Evolutionary conservation across 306 rosid species (phyloP).

Genomic region (Casuarina cunninghamiana): DNA sequence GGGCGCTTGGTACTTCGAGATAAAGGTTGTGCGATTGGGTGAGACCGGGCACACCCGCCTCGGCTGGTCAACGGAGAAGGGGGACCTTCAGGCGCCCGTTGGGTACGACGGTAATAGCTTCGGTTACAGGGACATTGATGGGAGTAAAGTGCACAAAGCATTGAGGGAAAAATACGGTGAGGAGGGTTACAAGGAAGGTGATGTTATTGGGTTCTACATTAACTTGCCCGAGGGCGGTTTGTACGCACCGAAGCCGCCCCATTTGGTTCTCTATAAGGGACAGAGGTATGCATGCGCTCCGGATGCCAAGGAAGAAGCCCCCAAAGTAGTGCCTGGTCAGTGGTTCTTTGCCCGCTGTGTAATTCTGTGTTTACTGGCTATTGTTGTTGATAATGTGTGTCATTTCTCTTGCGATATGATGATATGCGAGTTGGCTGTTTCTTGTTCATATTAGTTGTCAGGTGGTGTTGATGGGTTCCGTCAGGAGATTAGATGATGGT

Average conservation of each 20-base stretch:
- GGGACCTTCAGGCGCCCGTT: conserved; percentile 96
- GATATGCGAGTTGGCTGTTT: not conserved
- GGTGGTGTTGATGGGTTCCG: not conserved
- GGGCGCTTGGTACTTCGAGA: conserved; percentile 95
- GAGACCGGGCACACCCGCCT: conserved; percentile 84
- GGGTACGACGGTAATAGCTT: conserved; percentile 89
- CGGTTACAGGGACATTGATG: conserved; percentile 92
- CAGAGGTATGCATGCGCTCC: conserved; percentile 72
- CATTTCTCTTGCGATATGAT: not conserved
- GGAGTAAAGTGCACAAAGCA: conserved; percentile 92
- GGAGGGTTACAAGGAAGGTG: conserved; percentile 90
- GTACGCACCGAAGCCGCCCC: conserved; percentile 66
- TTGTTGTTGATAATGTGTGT: not conserved
- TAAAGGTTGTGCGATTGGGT: conserved; percentile 70
- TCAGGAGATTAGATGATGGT: not conserved
- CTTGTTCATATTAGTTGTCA: not conserved
- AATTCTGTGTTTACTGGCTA: not conserved
- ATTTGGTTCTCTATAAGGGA: conserved; percentile 83
- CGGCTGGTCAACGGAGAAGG: conserved; percentile 89
- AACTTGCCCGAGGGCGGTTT: conserved; percentile 73
- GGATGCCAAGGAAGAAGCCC: conserved; percentile 75
- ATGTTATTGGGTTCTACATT: conserved; percentile 87
- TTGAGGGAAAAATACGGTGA: conserved; percentile 86
- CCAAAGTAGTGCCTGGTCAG: conserved; percentile 80
- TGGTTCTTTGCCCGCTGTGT: not conserved